These are phyloP conservation scores for Trametes gibbosa DNA, from an alignment of 768 basidiomycete species.

Conservation along the genomic window DNA sequence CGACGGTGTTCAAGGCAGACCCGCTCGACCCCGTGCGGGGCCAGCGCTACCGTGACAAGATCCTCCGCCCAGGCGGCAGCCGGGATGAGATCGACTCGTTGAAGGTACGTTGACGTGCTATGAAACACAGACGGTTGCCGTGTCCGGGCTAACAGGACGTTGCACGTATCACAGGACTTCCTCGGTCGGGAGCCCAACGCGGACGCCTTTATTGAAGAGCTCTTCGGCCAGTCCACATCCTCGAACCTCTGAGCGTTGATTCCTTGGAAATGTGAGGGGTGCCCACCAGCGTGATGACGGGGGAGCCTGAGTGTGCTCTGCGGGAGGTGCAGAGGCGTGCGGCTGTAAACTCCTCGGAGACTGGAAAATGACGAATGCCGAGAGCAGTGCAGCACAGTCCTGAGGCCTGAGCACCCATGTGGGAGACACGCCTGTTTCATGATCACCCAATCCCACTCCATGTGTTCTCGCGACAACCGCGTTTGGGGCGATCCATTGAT, in stretches of 20 bases:
- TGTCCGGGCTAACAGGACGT: background rate
- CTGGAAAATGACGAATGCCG: too few species aligned
- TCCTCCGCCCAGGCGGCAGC: slow-evolving; percentile 71
- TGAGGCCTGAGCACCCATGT: too few species aligned
- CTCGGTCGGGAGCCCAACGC: slow-evolving; percentile 72
- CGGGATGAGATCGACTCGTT: slow-evolving; percentile 81
- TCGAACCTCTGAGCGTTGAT: background rate
- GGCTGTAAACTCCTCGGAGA: too few species aligned
- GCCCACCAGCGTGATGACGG: too few species aligned
- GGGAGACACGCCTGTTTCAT: too few species aligned
- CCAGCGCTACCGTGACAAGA: slow-evolving; percentile 68
- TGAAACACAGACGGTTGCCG: background rate
- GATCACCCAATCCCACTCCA: too few species aligned
- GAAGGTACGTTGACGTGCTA: slow-evolving; percentile 41
- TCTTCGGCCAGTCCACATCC: slow-evolving; percentile 43
- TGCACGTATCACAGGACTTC: slow-evolving; percentile 54
- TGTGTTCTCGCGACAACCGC: too few species aligned
- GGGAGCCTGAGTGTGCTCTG: too few species aligned
- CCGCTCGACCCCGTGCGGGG: slow-evolving; percentile 71
- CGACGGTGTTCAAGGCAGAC: slow-evolving; percentile 77
- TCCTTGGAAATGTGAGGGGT: too few species aligned
- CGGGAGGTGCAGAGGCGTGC: too few species aligned
- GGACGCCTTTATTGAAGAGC: slow-evolving; percentile 68
- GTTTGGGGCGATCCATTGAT: too few species aligned
- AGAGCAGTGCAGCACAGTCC: too few species aligned